phyloP scores from a whole-genome alignment of 371 early-diverging fungal species.

The Syncephalastrum sp. region DNA sequence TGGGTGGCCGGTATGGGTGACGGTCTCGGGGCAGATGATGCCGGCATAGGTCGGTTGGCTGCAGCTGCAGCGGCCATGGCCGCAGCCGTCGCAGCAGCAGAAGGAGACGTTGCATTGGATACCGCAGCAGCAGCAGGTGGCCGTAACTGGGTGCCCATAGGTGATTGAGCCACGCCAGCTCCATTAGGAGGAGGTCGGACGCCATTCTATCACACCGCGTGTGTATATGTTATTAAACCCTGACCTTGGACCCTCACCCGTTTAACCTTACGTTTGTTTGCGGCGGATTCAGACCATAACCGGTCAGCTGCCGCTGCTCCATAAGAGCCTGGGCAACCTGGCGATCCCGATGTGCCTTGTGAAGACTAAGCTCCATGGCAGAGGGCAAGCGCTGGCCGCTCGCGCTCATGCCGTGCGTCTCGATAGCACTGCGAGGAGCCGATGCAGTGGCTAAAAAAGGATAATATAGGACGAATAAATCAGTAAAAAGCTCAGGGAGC shows the following conservation, averaged over 20 bases:
- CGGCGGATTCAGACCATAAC: conserved; percentile 46
- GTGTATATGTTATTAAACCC: conserved; percentile 6
- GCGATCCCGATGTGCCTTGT: conserved; percentile 74
- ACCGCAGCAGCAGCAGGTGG: conserved; percentile 24
- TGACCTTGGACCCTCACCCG: conserved; percentile 4
- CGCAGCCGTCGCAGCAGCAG: conserved; percentile 24
- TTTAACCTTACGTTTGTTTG: conserved; percentile 28
- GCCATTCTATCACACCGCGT: conserved; percentile 10
- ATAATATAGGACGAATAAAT: background rate
- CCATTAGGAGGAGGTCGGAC: conserved; percentile 4
- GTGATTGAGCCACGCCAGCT: conserved; percentile 18
- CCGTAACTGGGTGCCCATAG: conserved; percentile 16
- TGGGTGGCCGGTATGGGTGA: conserved; percentile 24
- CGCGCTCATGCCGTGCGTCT: conserved; percentile 42
- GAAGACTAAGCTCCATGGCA: conserved; percentile 70
- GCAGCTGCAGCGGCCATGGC: conserved; percentile 36
- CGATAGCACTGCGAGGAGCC: conserved; percentile 46
- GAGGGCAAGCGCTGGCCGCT: conserved; percentile 56
- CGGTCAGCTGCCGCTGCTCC: conserved; percentile 68
- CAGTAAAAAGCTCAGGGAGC: too few species aligned
- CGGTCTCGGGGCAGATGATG: conserved; percentile 16
- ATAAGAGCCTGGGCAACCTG: conserved; percentile 65
- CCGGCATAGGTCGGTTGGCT: conserved; percentile 10
- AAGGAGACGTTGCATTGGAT: conserved; percentile 14
- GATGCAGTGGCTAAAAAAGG: conserved; percentile 15